Conservation (phyloP, 345 rosid genomes). For the Corymbia maculata region DNA sequence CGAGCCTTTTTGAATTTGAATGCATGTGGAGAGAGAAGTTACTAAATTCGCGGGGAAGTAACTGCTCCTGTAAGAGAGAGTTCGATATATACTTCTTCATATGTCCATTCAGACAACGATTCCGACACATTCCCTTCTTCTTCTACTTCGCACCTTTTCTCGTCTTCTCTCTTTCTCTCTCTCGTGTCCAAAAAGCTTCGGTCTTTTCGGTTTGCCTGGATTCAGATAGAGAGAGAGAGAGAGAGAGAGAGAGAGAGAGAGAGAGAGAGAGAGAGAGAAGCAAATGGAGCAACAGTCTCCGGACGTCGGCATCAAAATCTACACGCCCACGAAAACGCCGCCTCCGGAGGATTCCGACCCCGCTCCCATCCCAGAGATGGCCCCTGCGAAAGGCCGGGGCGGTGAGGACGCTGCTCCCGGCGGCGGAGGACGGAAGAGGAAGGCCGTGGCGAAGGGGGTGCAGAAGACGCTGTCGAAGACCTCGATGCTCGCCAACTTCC, state of each 20-base stretch:
- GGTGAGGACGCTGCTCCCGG: neutral
- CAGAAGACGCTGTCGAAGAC: constrained; percentile 32
- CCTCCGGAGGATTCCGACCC: neutral
- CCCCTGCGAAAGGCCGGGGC: neutral
- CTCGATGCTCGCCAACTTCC: constrained; percentile 34
- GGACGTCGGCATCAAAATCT: constrained; percentile 27
- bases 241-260: neutral
- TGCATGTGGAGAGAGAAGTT: neutral
- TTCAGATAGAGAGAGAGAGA: neutral
- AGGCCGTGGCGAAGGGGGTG: constrained; percentile 34
- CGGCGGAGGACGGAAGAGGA: neutral
- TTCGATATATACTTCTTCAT: neutral
- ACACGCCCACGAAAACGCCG: constrained; percentile 7
- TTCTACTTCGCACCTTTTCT: neutral
- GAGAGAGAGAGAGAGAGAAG: neutral
- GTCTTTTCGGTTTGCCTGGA: neutral
- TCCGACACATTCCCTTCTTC: neutral
- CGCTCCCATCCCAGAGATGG: neutral
- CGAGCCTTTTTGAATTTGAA: neutral
- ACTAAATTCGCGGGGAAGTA: neutral
- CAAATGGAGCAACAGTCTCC: constrained; percentile 1
- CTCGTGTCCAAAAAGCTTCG: neutral
- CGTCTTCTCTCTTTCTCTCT: neutral
- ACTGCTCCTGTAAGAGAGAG: neutral
- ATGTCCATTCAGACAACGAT: neutral